Base-by-base conservation (phyloP, 768 basidiomycete genomes). In the Russula olivacea region DNA sequence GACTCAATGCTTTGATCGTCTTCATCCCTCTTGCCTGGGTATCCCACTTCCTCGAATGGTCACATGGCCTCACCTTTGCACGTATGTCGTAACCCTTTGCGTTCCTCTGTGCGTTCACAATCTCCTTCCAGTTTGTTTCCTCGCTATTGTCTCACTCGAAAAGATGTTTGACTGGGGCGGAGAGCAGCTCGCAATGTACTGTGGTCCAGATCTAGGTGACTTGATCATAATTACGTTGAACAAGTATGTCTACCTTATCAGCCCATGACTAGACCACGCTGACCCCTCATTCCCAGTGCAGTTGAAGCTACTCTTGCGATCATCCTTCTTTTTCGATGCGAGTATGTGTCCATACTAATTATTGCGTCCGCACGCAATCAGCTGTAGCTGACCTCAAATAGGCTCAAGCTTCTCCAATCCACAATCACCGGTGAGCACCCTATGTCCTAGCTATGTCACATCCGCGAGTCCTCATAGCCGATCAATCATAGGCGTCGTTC, bases 271-370 rank as follows among this genome's bases (percentile, higher is more conserved):
- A 3, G 4, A 25, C 36, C n/a, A 10, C 15, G 40, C 55, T 58
- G 45, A 38, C 58, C n/a, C n/a, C n/a, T 36, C 17, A 55, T 47
- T 19, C 28, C 4, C 60, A 89, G 87, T 69, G 75, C 82, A 9
- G 86, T 91, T 1, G 89, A 91, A 73, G 88, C 82, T 0, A 85
- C 86, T 0, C 74, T 91, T 6, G 86, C 86, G 0, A 84, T 89
- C 55, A 81, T 89, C 59, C 75, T 90, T 19, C 73, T 90, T n/a
- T 66, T 71, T 21, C 83, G 81, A 72, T 86, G 86, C 82, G 83
- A 89, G 85, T 87, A 68, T 73, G 84, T 80, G 7, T n/a, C 12
- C 23, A 58, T 21, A 25, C 47, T 21, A 8, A 34, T 4, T 28
- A 19, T 30, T 21, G 10, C 19, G 50, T 48, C 38, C 6, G 21